Conservation (phyloP, 1,284 basidiomycete genomes). For the Volvariella surrecta region DNA sequence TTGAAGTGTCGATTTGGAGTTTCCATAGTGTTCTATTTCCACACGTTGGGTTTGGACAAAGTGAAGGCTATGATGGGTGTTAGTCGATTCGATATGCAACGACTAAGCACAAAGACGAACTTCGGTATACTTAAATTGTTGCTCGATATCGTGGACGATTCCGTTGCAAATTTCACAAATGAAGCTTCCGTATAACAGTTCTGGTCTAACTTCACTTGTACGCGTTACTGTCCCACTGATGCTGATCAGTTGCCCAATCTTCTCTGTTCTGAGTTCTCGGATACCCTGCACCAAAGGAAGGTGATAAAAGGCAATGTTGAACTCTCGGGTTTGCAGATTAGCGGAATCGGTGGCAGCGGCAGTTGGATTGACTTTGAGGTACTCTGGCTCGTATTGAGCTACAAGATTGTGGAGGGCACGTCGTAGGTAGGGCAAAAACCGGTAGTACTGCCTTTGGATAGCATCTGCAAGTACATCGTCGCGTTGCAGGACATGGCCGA, state of each 20-base stretch:
- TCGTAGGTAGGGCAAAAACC: slow-evolving; percentile 91
- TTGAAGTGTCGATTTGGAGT: slow-evolving; percentile 92
- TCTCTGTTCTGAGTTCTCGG: slow-evolving; percentile 89
- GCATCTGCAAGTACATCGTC: slow-evolving; percentile 92
- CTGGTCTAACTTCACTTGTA: slow-evolving; percentile 95
- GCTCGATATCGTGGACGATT: slow-evolving; percentile 91
- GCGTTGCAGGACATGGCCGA: slow-evolving; percentile 79
- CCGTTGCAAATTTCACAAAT: slow-evolving; percentile 86
- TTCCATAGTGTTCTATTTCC: slow-evolving; percentile 90
- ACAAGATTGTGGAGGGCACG: slow-evolving; percentile 89
- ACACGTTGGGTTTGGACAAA: slow-evolving; percentile 92
- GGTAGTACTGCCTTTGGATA: slow-evolving; percentile 92
- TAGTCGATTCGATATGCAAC: slow-evolving; percentile 5
- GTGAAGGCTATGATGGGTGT: slow-evolving; percentile 54
- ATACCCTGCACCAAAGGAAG: slow-evolving; percentile 94
- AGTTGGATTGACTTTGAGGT: slow-evolving; percentile 86
- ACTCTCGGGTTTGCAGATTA: slow-evolving; percentile 89
- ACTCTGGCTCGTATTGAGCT: slow-evolving; percentile 82
- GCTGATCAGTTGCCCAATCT: slow-evolving; percentile 88
- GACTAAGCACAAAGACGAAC: slow-evolving; percentile 44
- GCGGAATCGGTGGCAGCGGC: slow-evolving; percentile 71
- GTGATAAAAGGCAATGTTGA: slow-evolving; percentile 93
- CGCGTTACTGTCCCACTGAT: slow-evolving; percentile 96
- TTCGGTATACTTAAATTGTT: slow-evolving; percentile 99
- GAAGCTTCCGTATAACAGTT: slow-evolving; percentile 91